Evolutionary conservation across 257 asterid species (phyloP), one percentile per base, ranked within the genome.

Genomic region (Paraleonurus japonicus): DNA sequence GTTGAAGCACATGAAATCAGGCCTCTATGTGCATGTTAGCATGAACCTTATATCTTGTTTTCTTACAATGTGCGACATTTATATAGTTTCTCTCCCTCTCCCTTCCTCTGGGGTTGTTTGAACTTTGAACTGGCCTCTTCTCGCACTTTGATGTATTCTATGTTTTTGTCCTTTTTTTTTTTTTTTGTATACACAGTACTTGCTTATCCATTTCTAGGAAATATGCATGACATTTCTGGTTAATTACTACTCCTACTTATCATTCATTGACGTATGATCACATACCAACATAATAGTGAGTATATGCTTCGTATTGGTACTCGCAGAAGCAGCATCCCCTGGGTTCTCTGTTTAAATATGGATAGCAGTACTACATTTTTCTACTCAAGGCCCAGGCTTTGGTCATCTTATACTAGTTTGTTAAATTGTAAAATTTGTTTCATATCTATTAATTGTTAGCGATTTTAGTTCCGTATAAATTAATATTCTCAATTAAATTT

Each of bases 1-100:
- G 10, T 79, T 79, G 30, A 70, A 77, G 72, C 70, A 58, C 75
- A 24, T 80, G 79, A 65, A 54, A 39, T 68, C 28, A 13, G 55
- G 22, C 63, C 8, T 17, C 32, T 58, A 71, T 72, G 67, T 35
- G 67, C 28, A n/a, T 41, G 57, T 61, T 11, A 54, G 33, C 7
- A 70, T 9, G 69, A 59, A 27, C 26, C 32, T 64, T 71, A 32
- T 8, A 64, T 62, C 43, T 19, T 12, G 32, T 50, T 9, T 23
- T 63, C 47, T 15, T 69, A 53, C 61, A 16, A 55, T 30, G 17
- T 45, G 20, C 30, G 27, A 2, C 54, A 47, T 23, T 47, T 47
- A 4, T 47, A 15, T 47, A 5, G 43, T 35, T 45, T 2, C 50
- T 12, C 50, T 43, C 50, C 50, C 50, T 12, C n/a, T 41, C 48